phyloP scores from a whole-genome alignment of 2,329 filamentous ascomycete species.

The Colletotrichum sp. region DNA sequence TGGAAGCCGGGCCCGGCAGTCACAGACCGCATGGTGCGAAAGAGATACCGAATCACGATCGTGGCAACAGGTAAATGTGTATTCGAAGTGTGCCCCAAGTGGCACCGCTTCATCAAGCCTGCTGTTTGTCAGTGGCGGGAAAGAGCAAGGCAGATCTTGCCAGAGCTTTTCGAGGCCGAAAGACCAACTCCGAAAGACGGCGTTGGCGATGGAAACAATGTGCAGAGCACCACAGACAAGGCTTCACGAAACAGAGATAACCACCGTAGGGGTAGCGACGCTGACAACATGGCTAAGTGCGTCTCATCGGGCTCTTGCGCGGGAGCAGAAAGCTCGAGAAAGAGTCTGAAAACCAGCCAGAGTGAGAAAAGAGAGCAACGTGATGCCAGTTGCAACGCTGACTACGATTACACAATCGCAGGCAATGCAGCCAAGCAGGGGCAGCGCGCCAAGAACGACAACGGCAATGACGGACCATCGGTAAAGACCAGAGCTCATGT shows the following conservation, averaged over 20 bases:
- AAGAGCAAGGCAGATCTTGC: neutral
- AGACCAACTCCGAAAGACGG: neutral
- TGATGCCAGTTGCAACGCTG: neutral
- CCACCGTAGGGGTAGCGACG: neutral
- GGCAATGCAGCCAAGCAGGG: neutral
- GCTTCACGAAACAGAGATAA: neutral
- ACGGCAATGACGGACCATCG: neutral
- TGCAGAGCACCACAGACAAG: neutral
- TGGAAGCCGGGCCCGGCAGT: neutral
- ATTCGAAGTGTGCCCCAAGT: neutral
- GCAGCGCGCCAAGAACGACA: neutral
- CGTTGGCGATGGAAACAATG: neutral
- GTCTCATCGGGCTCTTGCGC: neutral
- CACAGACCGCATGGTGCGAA: neutral
- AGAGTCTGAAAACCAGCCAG: neutral
- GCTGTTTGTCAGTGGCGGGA: neutral
- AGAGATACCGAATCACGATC: neutral
- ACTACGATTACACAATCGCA: neutral
- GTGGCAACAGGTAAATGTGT: neutral
- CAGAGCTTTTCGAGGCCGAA: neutral
- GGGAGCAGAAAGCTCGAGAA: neutral
- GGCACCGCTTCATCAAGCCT: neutral
- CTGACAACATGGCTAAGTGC: neutral
- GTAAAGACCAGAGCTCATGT: neutral
- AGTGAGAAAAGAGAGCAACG: neutral